These are phyloP conservation scores for Corniculantispora saksenae DNA, from an alignment of 2,329 filamentous ascomycete species.

Conservation along the genomic window DNA sequence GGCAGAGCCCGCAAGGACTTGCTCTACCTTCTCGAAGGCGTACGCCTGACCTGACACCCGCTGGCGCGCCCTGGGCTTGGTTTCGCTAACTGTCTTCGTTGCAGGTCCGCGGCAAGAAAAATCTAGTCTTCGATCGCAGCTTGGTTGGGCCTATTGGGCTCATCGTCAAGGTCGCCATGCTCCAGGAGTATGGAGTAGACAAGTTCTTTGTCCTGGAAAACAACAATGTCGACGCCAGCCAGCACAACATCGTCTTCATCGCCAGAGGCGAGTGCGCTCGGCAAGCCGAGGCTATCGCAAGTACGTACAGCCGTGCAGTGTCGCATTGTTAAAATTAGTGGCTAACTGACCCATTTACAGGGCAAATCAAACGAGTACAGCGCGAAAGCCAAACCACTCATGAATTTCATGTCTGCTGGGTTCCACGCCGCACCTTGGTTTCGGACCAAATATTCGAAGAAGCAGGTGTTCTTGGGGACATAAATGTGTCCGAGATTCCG, in stretches of 20 bases:
- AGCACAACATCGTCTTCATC: slow-evolving; percentile 93
- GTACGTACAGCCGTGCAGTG: slow-evolving; percentile 53
- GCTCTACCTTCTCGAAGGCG: slow-evolving; percentile 87
- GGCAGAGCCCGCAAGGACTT: slow-evolving; percentile 86
- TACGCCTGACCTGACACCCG: slow-evolving; percentile 48
- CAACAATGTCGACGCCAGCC: slow-evolving; percentile 88
- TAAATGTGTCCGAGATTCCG: slow-evolving; percentile 83
- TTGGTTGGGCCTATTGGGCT: slow-evolving; percentile 87
- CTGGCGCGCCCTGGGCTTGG: slow-evolving; percentile 5
- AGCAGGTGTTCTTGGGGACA: slow-evolving; percentile 87
- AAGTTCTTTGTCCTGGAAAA: slow-evolving; percentile 98
- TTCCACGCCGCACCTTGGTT: slow-evolving; percentile 86
- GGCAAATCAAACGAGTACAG: slow-evolving; percentile 87
- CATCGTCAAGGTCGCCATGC: slow-evolving; percentile 90
- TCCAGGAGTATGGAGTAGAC: slow-evolving; percentile 97
- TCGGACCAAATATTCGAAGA: slow-evolving; percentile 92
- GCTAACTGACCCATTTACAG: slow-evolving; percentile 49
- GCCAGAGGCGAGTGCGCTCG: slow-evolving; percentile 85
- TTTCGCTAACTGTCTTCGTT: slow-evolving; percentile 21
- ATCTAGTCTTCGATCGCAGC: slow-evolving; percentile 87
- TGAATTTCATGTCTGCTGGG: slow-evolving; percentile 97
- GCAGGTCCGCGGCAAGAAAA: slow-evolving; percentile 98
- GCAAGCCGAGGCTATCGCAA: slow-evolving; percentile 82
- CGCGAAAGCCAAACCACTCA: slow-evolving; percentile 86
- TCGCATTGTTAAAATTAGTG: slow-evolving; percentile 23